Conservation (phyloP, 1,284 basidiomycete genomes). For the Leccinum laetum region DNA sequence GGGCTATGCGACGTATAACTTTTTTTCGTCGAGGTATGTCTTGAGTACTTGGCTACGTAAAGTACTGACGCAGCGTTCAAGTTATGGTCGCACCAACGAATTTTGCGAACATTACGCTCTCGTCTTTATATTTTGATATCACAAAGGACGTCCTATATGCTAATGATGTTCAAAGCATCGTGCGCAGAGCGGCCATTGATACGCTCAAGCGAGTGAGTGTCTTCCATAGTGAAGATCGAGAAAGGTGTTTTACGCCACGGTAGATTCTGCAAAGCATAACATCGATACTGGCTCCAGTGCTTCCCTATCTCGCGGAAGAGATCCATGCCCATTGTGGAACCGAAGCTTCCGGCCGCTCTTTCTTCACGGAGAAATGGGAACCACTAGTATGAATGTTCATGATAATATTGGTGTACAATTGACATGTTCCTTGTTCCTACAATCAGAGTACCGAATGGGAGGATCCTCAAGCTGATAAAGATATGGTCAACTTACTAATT, state of each 20-base stretch:
- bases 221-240: background rate
- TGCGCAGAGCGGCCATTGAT: conserved; percentile 61
- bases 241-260: background rate
- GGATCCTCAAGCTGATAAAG: conserved; percentile 48
- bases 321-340: conserved; percentile 48
- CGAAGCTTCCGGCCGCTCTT: conserved; percentile 43
- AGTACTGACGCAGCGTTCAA: conserved; percentile 29
- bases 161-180: conserved; percentile 48
- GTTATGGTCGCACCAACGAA: conserved; percentile 61
- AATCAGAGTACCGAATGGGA: conserved; percentile 53
- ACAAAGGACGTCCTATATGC: conserved; percentile 93
- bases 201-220: conserved; percentile 70
- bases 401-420: background rate
- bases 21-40: conserved; percentile 75
- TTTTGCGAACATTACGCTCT: conserved; percentile 71
- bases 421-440: conserved; percentile 3
- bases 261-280: conserved; percentile 77
- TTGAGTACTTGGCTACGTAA: background rate
- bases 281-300: conserved; percentile 81
- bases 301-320: conserved; percentile 94
- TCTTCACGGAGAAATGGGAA: conserved; percentile 69
- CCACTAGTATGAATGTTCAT: conserved; percentile 46
- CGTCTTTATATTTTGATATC: conserved; percentile 90
- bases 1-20: conserved; percentile 76
- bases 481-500: conserved; percentile 60